Base-by-base conservation (phyloP, 2,329 filamentous ascomycete species). In the Xylariomycetidae sp. region DNA sequence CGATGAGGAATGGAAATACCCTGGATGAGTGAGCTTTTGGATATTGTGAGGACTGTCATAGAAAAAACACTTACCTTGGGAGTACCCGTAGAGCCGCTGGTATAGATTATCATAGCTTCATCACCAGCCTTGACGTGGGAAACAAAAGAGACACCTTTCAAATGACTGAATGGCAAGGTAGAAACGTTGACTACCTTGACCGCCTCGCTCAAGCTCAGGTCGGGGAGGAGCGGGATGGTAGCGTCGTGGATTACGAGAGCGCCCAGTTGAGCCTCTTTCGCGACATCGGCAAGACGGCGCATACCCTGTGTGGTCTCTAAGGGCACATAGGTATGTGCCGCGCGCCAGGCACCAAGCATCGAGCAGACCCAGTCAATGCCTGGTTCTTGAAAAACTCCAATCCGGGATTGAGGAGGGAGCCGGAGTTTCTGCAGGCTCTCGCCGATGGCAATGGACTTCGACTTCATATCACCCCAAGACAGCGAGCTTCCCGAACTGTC, bases 311-410 rank as follows among this genome's bases (percentile, higher is more conserved):
- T 38, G 1, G 51, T 28, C 33, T 72, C 70, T 0, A 73, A 48
- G 3, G 64, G 63, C 4, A 67, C 50, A 22, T 64, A 64, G 2
- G 57, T 45, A 6, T 49, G 55, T 1, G 66, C 66, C 10, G 63
- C 31, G 0, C 54, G 48, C 33, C 58, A 40, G 25, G 70, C 63
- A 6, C 62, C 68, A 3, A 70, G 52, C 27, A 70, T 39, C 0
- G 58, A 61, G 25, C 36, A 50, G 5, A 64, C 45, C 48, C 49
- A 62, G 25, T 67, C 57, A 0, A 46, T 22, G 1, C 49, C 41
- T 0, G 68, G 51, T 6, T 63, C 31, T 22, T 63, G 59, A 32
- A 66, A 61, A 2, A 72, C 62, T 2, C 41, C 56, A 3, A 73
- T 56, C 0, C 37, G 26, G 20, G 8, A 23, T 23, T n/a, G 20